A percentile compares a stretch with the other conserved stretches of the same genome.
These are phyloP conservation scores for Paramyrothecium roridum DNA, from an alignment of 2,329 filamentous ascomycete genomes.

Conservation along the genomic window DNA sequence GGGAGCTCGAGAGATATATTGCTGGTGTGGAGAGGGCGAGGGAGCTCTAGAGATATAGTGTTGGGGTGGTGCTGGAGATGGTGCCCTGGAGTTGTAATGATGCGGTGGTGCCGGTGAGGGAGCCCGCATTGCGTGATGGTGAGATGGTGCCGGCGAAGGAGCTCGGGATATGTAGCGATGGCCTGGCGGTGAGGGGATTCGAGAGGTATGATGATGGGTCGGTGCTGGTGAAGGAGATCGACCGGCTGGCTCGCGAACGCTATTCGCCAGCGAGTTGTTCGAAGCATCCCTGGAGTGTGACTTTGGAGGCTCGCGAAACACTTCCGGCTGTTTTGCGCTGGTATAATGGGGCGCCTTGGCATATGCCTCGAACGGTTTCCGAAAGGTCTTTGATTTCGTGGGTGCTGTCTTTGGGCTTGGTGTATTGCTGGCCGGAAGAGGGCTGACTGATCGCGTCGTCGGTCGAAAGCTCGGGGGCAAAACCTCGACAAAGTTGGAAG, in stretches of 20 bases:
- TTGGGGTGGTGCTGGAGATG: conserved; percentile 34
- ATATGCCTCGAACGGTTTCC: conserved; percentile 66
- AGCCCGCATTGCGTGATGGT: conserved; percentile 17
- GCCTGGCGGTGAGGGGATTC: not conserved
- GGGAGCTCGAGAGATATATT: not conserved
- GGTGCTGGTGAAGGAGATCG: conserved; percentile 32
- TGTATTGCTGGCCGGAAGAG: conserved; percentile 54
- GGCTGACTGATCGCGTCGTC: conserved; percentile 58
- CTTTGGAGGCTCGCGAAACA: conserved; percentile 44
- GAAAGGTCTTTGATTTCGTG: conserved; percentile 61
- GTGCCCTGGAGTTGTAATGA: conserved; percentile 28
- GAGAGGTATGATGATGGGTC: conserved; percentile 4
- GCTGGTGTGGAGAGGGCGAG: conserved; percentile 7
- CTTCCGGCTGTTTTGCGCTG: conserved; percentile 57
- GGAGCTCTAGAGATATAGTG: conserved; percentile 15
- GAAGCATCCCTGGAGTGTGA: conserved; percentile 37
- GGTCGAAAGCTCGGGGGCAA: conserved; percentile 83
- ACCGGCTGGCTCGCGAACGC: conserved; percentile 13
- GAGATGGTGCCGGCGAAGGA: conserved; percentile 29
- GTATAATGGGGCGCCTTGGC: conserved; percentile 65
- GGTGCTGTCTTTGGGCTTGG: conserved; percentile 52
- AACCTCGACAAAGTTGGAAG: conserved; percentile 95
- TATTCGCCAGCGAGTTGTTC: conserved; percentile 28
- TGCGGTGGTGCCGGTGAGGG: conserved; percentile 22
- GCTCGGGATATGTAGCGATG: conserved; percentile 16